Base-by-base conservation (phyloP, 2,329 filamentous ascomycete species). In the Ceratocystis colombiana region DNA sequence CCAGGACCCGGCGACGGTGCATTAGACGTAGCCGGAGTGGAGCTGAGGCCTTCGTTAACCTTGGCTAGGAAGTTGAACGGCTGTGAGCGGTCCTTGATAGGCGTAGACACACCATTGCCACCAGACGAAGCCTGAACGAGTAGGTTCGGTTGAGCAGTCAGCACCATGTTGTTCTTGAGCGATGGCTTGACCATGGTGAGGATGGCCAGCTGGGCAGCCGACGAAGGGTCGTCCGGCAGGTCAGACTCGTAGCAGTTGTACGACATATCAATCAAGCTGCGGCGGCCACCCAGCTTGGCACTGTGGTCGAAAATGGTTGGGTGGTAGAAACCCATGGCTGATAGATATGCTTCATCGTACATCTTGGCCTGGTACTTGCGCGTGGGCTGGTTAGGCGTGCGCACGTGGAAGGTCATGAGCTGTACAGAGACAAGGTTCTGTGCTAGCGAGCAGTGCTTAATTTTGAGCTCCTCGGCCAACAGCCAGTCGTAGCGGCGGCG, bases 291-390 rank as follows among this genome's bases (percentile, higher is more conserved):
- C 10, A 97, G 82, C 78, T 99, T 99, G 45, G 82, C 77, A 33
- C 82, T 84, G 71, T 91, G 88, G 73, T 96, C 90, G 71, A 97
- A 96, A 65, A 96, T 88, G 1, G 83, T 79, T 0, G 94, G 93
- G 68, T 93, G 88, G 74, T 95, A 96, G 72, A 92, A 89, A n/a
- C 91, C 92, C 87, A 96, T 90, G 0, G 92, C 88, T 0, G 94
- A 88, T n/a, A 99, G 81, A 71, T 96, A 89, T 25, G 95, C 88
- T 75, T 97, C 94, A 71, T 99, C 94, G 72, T 97, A 99, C 0
- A 89, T 92, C 79, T 97, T 97, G 81, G 96, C 97, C 50, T 86
- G 84, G 76, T 96, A 97, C 76, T 96, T 96, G 69, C 87, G 84
- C 1, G 94, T 99, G 64, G 94, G 88, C 73, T 96, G 87, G 64